These are phyloP conservation scores for Moelleriella libera DNA, from an alignment of 2,329 filamentous ascomycete species.

Conservation along the genomic window DNA sequence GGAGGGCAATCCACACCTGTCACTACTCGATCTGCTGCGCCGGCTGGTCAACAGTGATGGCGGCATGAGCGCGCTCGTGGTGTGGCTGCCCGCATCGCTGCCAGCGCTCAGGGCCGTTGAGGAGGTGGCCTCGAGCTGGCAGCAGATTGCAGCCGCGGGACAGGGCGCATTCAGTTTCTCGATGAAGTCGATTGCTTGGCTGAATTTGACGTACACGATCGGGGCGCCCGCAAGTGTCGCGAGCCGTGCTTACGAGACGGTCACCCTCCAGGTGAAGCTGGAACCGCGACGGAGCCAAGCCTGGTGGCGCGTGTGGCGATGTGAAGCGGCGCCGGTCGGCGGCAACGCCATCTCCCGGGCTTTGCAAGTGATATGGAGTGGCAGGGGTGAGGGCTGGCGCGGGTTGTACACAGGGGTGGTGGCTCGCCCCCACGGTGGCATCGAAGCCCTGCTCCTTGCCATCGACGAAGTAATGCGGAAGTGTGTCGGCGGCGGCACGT, in stretches of 20 bases:
- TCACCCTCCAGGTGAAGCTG: conserved; percentile 40
- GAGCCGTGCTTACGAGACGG: conserved; percentile 12
- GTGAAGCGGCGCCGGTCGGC: conserved; percentile 7
- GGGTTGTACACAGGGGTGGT: conserved; percentile 34
- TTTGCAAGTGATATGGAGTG: conserved; percentile 30
- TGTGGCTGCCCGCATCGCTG: conserved; percentile 44
- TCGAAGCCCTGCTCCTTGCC: conserved; percentile 31
- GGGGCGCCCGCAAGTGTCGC: conserved; percentile 6
- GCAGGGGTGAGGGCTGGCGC: conserved; percentile 28
- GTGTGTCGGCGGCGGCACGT: conserved; percentile 4
- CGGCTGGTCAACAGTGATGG: conserved; percentile 39
- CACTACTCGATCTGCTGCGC: conserved; percentile 44
- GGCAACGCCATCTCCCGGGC: conserved; percentile 22
- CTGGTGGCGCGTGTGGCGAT: conserved; percentile 36
- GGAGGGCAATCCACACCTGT: conserved; percentile 51
- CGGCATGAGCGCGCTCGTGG: conserved; percentile 37
- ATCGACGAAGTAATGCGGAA: conserved; percentile 32
- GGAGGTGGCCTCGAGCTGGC: conserved; percentile 42
- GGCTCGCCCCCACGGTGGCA: conserved; percentile 21
- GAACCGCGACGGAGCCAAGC: conserved; percentile 29
- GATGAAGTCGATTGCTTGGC: conserved; percentile 41
- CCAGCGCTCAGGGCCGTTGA: conserved; percentile 50
- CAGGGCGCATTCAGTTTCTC: conserved; percentile 36
- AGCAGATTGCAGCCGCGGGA: conserved; percentile 21
- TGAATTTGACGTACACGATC: conserved; percentile 39